Conservation (phyloP, 192 early-diverging fungal genomes). For the Backusella australiensis region DNA sequence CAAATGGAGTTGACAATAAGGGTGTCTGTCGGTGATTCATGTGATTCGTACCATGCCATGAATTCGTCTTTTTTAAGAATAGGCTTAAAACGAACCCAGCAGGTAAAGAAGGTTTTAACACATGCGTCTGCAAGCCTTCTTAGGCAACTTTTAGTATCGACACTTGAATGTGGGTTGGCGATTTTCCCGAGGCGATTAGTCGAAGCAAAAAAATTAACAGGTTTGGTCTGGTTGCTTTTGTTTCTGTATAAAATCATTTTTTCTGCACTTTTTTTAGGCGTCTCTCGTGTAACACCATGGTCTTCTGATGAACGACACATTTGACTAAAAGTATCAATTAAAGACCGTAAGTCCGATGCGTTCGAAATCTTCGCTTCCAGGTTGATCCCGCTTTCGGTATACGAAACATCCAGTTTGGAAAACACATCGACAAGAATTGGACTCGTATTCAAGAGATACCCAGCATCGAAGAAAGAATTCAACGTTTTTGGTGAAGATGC, state of each 20-base stretch:
- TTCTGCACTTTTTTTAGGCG: background rate
- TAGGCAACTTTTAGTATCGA: constrained; percentile 6
- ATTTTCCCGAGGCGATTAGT: constrained; percentile 10
- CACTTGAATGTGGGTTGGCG: constrained; percentile 6
- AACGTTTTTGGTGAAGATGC: background rate
- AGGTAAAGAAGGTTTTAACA: constrained; percentile 32
- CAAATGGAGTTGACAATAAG: constrained; percentile 37
- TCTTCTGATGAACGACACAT: constrained; percentile 13
- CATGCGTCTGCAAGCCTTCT: constrained; percentile 29
- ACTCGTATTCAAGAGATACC: background rate
- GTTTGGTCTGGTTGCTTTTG: constrained; percentile 19
- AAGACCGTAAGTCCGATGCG: constrained; percentile 27
- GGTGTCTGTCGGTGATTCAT: constrained; percentile 22
- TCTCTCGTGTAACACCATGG: background rate
- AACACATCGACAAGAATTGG: constrained; percentile 7
- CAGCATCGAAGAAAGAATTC: background rate
- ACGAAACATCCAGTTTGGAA: constrained; percentile 20
- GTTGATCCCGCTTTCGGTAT: constrained; percentile 21
- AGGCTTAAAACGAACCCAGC: constrained; percentile 31
- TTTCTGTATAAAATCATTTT: constrained; percentile 23
- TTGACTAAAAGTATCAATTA: constrained; percentile 28
- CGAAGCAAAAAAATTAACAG: constrained; percentile 29
- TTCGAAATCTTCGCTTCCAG: constrained; percentile 32
- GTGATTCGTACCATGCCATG: constrained; percentile 23
- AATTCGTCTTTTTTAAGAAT: constrained; percentile 32